phyloP scores from a whole-genome alignment of 202 grass and related monocot genomes.

The Carex arenaria region DNA sequence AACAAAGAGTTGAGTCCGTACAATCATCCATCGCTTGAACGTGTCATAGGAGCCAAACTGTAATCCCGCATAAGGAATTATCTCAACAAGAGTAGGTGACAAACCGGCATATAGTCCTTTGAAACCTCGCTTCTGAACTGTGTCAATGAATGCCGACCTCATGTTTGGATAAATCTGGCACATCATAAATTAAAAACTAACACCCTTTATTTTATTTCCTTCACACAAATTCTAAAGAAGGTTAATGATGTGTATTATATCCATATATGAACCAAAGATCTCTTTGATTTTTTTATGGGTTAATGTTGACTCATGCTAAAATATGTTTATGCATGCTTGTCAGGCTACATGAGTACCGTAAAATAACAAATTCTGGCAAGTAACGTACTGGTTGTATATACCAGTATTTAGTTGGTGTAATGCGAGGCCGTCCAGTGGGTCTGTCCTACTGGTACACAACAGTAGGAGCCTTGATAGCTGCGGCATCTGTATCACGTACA shows the following conservation, averaged over 20 bases:
- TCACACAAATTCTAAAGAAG: background rate
- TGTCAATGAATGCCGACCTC: constrained; percentile 83
- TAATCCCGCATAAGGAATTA: constrained; percentile 92
- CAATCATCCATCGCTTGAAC: constrained; percentile 95
- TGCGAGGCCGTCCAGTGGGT: constrained; percentile 3
- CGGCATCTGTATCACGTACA: background rate
- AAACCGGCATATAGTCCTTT: constrained; percentile 84
- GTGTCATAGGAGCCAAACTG: constrained; percentile 96
- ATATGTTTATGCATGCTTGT: background rate
- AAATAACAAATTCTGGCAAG: constrained; percentile 1
- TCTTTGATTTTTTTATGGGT: background rate
- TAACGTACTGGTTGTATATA: constrained; percentile 9
- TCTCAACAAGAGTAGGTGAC: constrained; percentile 82
- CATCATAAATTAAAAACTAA: constrained; percentile 7
- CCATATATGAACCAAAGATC: background rate
- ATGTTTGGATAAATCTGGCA: constrained; percentile 80
- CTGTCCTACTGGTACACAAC: constrained; percentile 5
- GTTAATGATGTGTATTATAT: background rate
- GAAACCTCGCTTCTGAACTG: constrained; percentile 62
- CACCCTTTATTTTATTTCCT: background rate
- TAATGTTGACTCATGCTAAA: background rate
- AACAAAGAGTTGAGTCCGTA: constrained; percentile 29
- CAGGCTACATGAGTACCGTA: background rate
- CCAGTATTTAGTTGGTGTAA: background rate
- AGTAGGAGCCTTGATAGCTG: background rate